Evolutionary conservation across 1,284 basidiomycete species (phyloP), one percentile per base, ranked within the genome.

Genomic region (Wallemia hederae): DNA sequence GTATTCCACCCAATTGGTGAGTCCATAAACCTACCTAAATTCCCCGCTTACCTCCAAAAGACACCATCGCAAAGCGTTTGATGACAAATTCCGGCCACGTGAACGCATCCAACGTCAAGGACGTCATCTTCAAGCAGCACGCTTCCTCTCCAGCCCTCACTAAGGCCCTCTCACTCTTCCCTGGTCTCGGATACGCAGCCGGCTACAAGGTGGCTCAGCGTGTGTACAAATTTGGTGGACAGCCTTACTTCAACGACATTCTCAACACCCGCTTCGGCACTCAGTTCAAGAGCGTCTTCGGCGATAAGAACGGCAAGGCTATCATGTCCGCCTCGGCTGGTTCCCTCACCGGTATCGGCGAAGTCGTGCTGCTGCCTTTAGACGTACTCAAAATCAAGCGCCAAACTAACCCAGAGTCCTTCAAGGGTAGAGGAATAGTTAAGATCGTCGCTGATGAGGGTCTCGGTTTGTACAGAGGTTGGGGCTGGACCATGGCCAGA

Each of bases 311-410:
- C 69, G 92, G 92, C 55, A 96, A 89, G 73, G 81, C 91, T 74
- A 80, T 97, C 76, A 90, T 92, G 76, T 87, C 91, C 69, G 92
- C 94, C 58, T 78, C 83, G 17, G 92, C 92, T 59, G 92, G 92
- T 67, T 89, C 85, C 70, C 74, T 91, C 73, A 94, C 89, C 25
- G 89, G 89, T 67, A 96, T 97, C 67, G 91, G 91, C 67, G 91
- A 97, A 79, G 90, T 97, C 63, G 88, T 90, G 24, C 80, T 98
- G 22, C 78, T 98, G 26, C 92, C 92, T 0, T 77, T 98, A 2
- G 92, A 98, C 68, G 91, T 83, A 27, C 80, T 98, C 68, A 98
- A 98, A 74, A 98, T 98, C 73, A 97, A 96, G 76, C 82, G 91
- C 64, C 90, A 96, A 74, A 89, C 91, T 64, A 94, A 94, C 73